Percentiles rank a stretch among this genome's conserved stretches.
These are phyloP conservation scores for Physcomitrium patens DNA, from an alignment of 225 moss, liverwort and hornwort genomes.

Conservation along the genomic window DNA sequence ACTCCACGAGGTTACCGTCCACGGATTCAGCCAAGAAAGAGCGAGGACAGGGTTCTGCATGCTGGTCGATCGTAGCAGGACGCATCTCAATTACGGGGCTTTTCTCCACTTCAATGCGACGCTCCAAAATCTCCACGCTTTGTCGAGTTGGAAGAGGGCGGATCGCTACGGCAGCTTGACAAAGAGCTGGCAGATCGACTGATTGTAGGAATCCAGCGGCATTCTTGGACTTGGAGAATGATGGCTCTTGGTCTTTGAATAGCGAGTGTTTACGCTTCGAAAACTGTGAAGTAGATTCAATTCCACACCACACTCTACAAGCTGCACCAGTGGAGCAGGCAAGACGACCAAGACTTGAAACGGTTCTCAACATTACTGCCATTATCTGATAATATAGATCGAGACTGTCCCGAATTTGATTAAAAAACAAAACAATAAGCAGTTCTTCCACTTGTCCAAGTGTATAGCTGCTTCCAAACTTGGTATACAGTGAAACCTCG, in stretches of 20 bases:
- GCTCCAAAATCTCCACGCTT: slow-evolving; percentile 21
- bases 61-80: slow-evolving; percentile 26
- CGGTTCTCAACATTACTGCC: slow-evolving; percentile 19
- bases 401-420: neutral
- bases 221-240: slow-evolving; percentile 25
- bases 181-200: slow-evolving; percentile 28
- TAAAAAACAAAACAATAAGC: neutral
- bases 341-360: slow-evolving; percentile 7
- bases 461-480: neutral
- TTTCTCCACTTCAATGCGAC: neutral
- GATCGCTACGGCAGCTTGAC: slow-evolving; percentile 20
- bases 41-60: slow-evolving; percentile 27
- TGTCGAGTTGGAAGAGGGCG: slow-evolving; percentile 25
- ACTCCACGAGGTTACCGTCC: slow-evolving; percentile 34
- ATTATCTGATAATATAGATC: neutral
- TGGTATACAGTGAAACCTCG: neutral
- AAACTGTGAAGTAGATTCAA: slow-evolving; percentile 1
- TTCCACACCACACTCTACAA: slow-evolving; percentile 22
- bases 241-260: slow-evolving; percentile 25
- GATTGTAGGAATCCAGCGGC: neutral
- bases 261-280: slow-evolving; percentile 12
- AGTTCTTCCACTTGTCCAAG: neutral
- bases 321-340: neutral
- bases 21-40: slow-evolving; percentile 40
- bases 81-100: slow-evolving; percentile 15